Evolutionary conservation across 169 alveolate species (phyloP).

Genomic region (Eimeria acervulina): DNA sequence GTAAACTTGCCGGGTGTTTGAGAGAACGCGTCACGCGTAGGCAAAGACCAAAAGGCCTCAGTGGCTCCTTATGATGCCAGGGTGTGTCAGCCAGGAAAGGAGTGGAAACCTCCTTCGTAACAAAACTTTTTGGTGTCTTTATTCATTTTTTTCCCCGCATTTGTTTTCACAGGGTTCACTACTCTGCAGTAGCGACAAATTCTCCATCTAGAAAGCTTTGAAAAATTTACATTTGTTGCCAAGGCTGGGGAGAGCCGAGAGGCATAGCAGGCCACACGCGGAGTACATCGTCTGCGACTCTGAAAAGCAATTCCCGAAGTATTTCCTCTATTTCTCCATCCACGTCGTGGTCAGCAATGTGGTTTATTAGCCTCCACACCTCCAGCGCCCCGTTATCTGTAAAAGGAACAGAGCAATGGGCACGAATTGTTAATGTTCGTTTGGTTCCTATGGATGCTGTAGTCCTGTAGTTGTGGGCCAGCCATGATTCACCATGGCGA

Average conservation of each 20-base stretch:
- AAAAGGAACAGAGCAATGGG: neutral
- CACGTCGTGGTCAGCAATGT: constrained; percentile 63
- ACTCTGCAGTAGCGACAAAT: constrained; percentile 1
- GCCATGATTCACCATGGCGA: neutral
- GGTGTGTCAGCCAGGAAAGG: neutral
- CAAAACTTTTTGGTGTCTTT: neutral
- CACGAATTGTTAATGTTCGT: neutral
- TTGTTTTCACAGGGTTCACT: neutral
- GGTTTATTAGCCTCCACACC: constrained; percentile 52
- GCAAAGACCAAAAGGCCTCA: neutral
- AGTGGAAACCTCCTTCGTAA: neutral
- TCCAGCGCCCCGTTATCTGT: constrained; percentile 33
- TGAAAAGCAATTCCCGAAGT: constrained; percentile 30
- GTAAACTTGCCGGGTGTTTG: neutral
- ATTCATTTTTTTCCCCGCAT: neutral
- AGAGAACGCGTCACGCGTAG: neutral
- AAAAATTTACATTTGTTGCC: constrained; percentile 24
- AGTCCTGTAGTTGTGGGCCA: neutral
- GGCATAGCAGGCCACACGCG: constrained; percentile 64
- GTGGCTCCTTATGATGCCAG: neutral
- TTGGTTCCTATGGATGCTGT: neutral
- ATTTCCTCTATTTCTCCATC: constrained; percentile 43
- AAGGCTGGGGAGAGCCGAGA: constrained; percentile 66
- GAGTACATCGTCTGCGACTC: constrained; percentile 20
- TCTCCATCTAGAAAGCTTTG: neutral